These are phyloP conservation scores for Botrytis paeoniae DNA, from an alignment of 2,329 filamentous ascomycete genomes.

Conservation along the genomic window DNA sequence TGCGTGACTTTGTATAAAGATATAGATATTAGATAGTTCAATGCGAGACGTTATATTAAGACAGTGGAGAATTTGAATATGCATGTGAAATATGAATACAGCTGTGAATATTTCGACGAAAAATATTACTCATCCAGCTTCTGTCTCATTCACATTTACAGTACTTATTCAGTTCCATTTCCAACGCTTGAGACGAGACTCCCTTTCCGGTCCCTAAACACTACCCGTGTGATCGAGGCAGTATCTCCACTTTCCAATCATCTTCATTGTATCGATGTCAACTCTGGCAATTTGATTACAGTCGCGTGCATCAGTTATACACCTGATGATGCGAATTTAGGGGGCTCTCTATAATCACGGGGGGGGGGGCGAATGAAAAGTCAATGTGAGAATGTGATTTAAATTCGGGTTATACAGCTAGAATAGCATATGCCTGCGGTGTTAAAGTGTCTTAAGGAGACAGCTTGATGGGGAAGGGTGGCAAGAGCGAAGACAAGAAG, in stretches of 20 bases:
- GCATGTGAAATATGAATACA: background rate
- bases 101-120: background rate
- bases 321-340: background rate
- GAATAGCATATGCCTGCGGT: too few relatives aligned
- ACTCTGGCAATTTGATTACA: too few relatives aligned
- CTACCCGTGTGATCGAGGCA: background rate
- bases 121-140: background rate
- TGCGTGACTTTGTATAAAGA: background rate
- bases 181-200: background rate
- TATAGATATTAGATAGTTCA: background rate
- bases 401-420: too few relatives aligned
- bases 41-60: background rate
- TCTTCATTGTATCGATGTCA: too few relatives aligned
- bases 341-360: background rate
- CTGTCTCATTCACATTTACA: background rate
- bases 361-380: too few relatives aligned
- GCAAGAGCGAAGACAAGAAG: background rate
- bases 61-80: background rate
- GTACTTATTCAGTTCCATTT: too few relatives aligned
- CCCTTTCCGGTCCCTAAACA: accelerated
- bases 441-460: accelerated
- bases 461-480: background rate
- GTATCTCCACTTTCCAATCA: background rate
- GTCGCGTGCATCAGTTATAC: background rate
- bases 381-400: background rate